These are phyloP conservation scores for Ceratocystis albifundus DNA, from an alignment of 2,329 filamentous ascomycete genomes.

Conservation along the genomic window DNA sequence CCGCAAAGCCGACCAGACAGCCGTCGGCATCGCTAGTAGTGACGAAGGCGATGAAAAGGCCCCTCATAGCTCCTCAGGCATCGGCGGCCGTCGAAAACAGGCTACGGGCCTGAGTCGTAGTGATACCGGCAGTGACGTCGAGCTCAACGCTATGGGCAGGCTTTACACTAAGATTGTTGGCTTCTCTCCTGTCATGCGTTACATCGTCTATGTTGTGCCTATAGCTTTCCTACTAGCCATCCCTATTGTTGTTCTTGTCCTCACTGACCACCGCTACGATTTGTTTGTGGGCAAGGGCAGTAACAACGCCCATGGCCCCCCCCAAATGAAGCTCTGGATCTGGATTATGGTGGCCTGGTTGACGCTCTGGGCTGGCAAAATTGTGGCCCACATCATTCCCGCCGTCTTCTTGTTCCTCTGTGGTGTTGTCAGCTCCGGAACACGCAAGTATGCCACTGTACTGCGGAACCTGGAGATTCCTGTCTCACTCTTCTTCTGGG, in stretches of 20 bases:
- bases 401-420: slow-evolving; percentile 55
- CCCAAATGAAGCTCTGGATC: slow-evolving; percentile 51
- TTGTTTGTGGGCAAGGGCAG: slow-evolving; percentile 31
- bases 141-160: slow-evolving; percentile 53
- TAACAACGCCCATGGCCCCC: slow-evolving; percentile 33
- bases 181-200: slow-evolving; percentile 53
- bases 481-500: slow-evolving; percentile 58
- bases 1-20: slow-evolving; percentile 36
- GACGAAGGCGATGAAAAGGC: slow-evolving; percentile 35
- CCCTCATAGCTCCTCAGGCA: slow-evolving; percentile 27
- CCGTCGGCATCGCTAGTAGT: slow-evolving; percentile 27
- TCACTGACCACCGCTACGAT: slow-evolving; percentile 34
- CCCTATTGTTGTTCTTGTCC: slow-evolving; percentile 46
- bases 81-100: slow-evolving; percentile 40
- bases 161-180: slow-evolving; percentile 53
- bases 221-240: slow-evolving; percentile 49
- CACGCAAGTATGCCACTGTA: slow-evolving; percentile 58
- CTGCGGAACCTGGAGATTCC: slow-evolving; percentile 53
- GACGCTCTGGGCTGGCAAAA: slow-evolving; percentile 54
- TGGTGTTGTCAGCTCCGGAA: slow-evolving; percentile 57
- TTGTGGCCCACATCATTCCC: slow-evolving; percentile 50
- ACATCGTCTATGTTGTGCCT: slow-evolving; percentile 56
- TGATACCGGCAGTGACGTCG: slow-evolving; percentile 37
- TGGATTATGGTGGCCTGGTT: slow-evolving; percentile 61
- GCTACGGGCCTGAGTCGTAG: slow-evolving; percentile 33